Evolutionary conservation across 2,329 filamentous ascomycete species (phyloP), one percentile per base, ranked within the genome.

Genomic region (Didymella pomorum): DNA sequence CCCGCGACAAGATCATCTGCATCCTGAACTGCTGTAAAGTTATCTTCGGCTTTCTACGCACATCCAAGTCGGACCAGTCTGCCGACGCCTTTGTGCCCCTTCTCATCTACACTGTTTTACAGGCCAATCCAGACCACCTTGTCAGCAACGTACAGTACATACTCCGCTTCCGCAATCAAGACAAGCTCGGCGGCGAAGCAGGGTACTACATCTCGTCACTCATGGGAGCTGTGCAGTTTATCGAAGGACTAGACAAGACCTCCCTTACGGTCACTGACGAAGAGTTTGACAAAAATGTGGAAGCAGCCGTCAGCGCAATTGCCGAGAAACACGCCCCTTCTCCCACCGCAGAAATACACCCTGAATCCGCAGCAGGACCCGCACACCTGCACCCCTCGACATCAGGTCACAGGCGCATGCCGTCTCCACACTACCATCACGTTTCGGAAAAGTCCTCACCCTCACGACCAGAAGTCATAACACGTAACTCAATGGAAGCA

Each of bases 131-230:
- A 0, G 93, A 97, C 61, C 92, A 98, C 76, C 82, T 99, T 31
- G 93, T 98, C 25, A 97, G 93, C 58, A 99, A 99, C 76, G 92
- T 99, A 3, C 95, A 99, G 77, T 99, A 99, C 76, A 98, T 99
- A 63, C 82, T 98, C 50, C 89, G 96, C 44, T 99, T 99, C 80
- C 88, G 95, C 50, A 97, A 98, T 71, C 95, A 97, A 77, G 95
- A 99, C 52, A 98, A 98, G 76, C 87, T 99, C 1, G 91, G 91
- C 23, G 95, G 95, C n/a, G 95, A 99, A 81, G 94, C 95, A 14
- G 95, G 95, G 12, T 99, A 99, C 78, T 99, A 99, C 77, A 86
- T 99, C 54, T 98, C 94, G 29, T 98, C 95, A 8, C 80, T 99
- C 84, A 91, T 94, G 89, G 95, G 95, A 52, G 95, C 93, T 37